Base-by-base conservation (phyloP, 345 rosid genomes). In the Hirschfeldia incana region DNA sequence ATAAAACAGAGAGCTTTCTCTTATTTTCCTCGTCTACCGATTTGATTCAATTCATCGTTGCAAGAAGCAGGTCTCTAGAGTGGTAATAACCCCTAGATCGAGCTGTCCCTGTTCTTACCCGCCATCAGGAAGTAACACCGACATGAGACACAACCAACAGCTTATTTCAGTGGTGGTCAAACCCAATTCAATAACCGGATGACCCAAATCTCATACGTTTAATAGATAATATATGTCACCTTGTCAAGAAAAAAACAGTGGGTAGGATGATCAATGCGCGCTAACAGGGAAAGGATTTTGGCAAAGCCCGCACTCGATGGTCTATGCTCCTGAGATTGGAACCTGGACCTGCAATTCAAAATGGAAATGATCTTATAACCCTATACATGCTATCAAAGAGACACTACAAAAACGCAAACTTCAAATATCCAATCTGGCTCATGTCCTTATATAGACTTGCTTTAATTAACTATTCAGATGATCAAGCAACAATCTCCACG, bases 241-340 rank as follows among this genome's bases (percentile, higher is more conserved):
- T 11, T 44, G 51, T 44, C 62, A 66, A 17, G 66, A 17, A 78
- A 46, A 36, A 21, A 39, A 70, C 49, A 69, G 4, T 1, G 29
- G 30, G 73, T 32, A 46, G 59, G 10, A 81, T 51, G 58, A 51
- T 89, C 83, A 95, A 85, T 89, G 89, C 36, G 99, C 94, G 81
- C 97, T 89, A 34, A 95, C 98, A 13, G 90, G 99, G 85, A 95
- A 93, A 46, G 99, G 94, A 55, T 87, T 94, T 85, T 96, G 99
- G 84, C 99, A 96, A 73, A 96, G 97, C 65, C 97, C 97, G 34
- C 99, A 96, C 82, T 96, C 99, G n/a, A 96, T 92, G 30, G 97
- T 93, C 86, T 96, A 95, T 15, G 99, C 92, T 74, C 99, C 99
- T 26, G 98, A 93, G 89, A 86, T 87, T 34, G 99, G 99, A 80